Evolutionary conservation across 1,139 yeast species (phyloP), one percentile per base, ranked within the genome.

Genomic region (Yamadazyma friedrichii): DNA sequence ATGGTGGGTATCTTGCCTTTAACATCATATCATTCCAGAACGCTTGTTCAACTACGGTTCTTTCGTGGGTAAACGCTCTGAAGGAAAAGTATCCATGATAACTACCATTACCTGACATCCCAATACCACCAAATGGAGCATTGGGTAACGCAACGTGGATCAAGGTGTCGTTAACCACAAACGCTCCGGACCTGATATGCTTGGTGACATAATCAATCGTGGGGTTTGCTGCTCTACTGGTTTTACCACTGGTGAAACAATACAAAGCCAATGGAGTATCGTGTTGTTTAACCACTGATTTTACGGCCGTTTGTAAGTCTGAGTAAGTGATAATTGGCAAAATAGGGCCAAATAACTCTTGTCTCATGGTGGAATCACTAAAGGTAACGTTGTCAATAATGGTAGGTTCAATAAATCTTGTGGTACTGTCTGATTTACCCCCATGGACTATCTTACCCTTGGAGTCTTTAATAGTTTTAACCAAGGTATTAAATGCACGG

Each of bases 101-200:
- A 26, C 82, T 76, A 10, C 91, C 91, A 42, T 70, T 65, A 0
- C 98, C 98, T 0, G 96, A 87, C 25, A 64, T 61, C 15, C 98
- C 97, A 44, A 89, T 65, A 30, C 98, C 98, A 32, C 98, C 98
- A 64, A 93, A 91, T 25, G 98, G 98, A 6, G 88, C 78, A 44
- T 75, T 74, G n/a, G 72, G 51, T 43, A 87, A 71, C 0, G 79
- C 91, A 34, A 79, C 89, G 47, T 89, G 96, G 55, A 88, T 50
- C 42, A 88, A 44, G 1, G 82, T 74, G 49, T 91, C 97, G 56
- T 89, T 88, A 47, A 88, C 67, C 36, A 80, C 60, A 12, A 82
- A 69, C 9, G 79, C 88, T 20, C 98, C 98, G 0, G 95, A 83
- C 54, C 95, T 76, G 17, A 88, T 67, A 13, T 69, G 56, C 6